Conservation (phyloP, 192 early-diverging fungal species). For the Coemansia umbellata region DNA sequence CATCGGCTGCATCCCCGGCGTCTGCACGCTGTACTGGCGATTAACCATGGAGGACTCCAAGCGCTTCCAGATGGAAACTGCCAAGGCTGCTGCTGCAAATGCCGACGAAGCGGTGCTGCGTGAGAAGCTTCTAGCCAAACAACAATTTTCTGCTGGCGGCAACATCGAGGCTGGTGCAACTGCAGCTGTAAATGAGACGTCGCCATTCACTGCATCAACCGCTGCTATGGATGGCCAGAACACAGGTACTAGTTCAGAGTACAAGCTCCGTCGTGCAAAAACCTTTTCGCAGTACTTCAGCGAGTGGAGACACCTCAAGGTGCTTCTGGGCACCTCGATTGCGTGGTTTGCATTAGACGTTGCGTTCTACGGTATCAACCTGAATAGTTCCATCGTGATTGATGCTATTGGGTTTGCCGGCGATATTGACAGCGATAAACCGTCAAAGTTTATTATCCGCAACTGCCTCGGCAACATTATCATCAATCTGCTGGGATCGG, state of each 20-base stretch:
- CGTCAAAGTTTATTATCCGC: slow-evolving; percentile 53
- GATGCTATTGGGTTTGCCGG: slow-evolving; percentile 65
- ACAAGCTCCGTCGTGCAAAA: slow-evolving; percentile 16
- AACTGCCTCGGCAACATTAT: slow-evolving; percentile 87
- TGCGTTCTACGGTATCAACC: slow-evolving; percentile 79
- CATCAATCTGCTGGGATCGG: slow-evolving; percentile 76
- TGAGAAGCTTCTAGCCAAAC: slow-evolving; percentile 37
- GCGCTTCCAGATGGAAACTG: slow-evolving; percentile 57
- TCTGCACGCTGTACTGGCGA: slow-evolving; percentile 86
- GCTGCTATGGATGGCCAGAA: neutral
- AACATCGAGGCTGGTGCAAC: slow-evolving; percentile 14
- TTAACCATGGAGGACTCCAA: slow-evolving; percentile 92
- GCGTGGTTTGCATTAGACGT: slow-evolving; percentile 79
- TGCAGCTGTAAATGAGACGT: neutral
- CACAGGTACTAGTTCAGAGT: neutral
- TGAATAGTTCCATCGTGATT: slow-evolving; percentile 75
- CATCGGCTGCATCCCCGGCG: slow-evolving; percentile 77
- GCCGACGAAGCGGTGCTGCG: slow-evolving; percentile 47
- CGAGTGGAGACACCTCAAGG: slow-evolving; percentile 74
- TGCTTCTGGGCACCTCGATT: slow-evolving; percentile 71
- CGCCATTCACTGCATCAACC: neutral
- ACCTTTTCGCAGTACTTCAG: slow-evolving; percentile 70
- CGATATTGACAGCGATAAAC: slow-evolving; percentile 23
- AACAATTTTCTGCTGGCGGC: slow-evolving; percentile 6
- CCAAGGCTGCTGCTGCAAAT: slow-evolving; percentile 34